Percentiles rank a stretch among this genome's conserved stretches.
phyloP scores from a whole-genome alignment of 129 eudicot species.

The Flaveria robusta region DNA sequence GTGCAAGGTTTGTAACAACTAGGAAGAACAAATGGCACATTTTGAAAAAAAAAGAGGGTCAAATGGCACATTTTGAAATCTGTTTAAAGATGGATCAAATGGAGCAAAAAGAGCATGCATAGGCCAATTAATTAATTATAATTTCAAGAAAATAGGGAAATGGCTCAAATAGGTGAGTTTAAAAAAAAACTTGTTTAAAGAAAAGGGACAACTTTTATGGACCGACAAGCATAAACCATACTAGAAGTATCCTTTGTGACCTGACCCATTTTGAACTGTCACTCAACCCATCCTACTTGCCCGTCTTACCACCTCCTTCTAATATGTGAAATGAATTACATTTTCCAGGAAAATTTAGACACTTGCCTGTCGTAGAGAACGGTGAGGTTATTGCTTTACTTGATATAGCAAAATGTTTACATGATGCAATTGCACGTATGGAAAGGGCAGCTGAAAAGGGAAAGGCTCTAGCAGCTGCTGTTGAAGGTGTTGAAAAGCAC shows the following conservation, averaged over 20 bases:
- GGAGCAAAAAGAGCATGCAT: neutral
- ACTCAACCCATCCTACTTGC: neutral
- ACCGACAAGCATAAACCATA: neutral
- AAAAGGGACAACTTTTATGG: neutral
- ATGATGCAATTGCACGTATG: constrained; percentile 94
- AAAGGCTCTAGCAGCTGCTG: constrained; percentile 94
- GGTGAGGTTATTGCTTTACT: constrained; percentile 96
- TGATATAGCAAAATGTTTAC: constrained; percentile 90
- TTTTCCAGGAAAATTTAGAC: constrained; percentile 86
- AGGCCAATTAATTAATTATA: no score
- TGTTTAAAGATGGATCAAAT: neutral
- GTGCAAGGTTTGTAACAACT: constrained; percentile 65
- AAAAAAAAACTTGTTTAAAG: neutral
- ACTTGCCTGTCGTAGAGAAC: constrained; percentile 89
- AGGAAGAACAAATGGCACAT: no score
- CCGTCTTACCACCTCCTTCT: neutral
- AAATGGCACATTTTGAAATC: neutral
- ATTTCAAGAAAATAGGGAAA: neutral
- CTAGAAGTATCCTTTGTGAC: neutral
- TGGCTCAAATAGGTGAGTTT: neutral
- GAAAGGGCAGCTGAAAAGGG: constrained; percentile 99
- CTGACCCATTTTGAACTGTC: neutral
- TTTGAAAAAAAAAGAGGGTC: neutral
- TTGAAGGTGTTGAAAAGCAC: constrained; percentile 93
- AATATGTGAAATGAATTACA: constrained; percentile 1